Conservation (phyloP, 345 rosid species). For the Clarkia xantiana region DNA sequence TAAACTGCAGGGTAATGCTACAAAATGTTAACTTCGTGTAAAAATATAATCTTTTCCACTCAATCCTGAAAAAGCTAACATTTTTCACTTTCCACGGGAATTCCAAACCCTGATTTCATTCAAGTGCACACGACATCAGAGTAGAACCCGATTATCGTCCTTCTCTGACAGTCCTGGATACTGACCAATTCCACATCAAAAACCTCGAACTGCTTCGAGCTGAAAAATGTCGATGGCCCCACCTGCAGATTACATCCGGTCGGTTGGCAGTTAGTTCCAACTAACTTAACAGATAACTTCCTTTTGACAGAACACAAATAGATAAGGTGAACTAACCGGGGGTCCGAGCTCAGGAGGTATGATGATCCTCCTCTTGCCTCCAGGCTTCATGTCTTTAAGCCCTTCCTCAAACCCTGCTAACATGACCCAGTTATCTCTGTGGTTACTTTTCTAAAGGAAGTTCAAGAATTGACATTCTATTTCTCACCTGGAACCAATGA, state of each 20-base stretch:
- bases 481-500: too few species aligned
- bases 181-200: conserved; percentile 76
- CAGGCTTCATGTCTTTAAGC: conserved; percentile 76
- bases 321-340: conserved; percentile 29
- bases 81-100: too few species aligned
- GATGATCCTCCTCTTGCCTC: conserved; percentile 83
- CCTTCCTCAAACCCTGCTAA: conserved; percentile 85
- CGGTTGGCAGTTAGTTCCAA: background rate
- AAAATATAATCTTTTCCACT: too few species aligned
- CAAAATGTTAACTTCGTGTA: too few species aligned
- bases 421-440: too few species aligned
- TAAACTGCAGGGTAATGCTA: too few species aligned
- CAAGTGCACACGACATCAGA: conserved; percentile 82
- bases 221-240: conserved; percentile 94
- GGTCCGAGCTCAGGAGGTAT: conserved; percentile 98
- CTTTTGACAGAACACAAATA: background rate
- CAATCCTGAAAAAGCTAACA: too few species aligned
- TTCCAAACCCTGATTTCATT: too few species aligned
- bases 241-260: conserved; percentile 33
- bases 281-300: background rate
- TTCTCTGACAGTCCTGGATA: conserved; percentile 61
- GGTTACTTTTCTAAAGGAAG: background rate
- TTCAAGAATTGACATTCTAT: too few species aligned
- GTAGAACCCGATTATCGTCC: conserved; percentile 74
- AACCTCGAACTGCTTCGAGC: conserved; percentile 87